These are phyloP conservation scores for Pseudognaphalium luteoalbum DNA, from an alignment of 129 eudicot genomes.

Conservation along the genomic window DNA sequence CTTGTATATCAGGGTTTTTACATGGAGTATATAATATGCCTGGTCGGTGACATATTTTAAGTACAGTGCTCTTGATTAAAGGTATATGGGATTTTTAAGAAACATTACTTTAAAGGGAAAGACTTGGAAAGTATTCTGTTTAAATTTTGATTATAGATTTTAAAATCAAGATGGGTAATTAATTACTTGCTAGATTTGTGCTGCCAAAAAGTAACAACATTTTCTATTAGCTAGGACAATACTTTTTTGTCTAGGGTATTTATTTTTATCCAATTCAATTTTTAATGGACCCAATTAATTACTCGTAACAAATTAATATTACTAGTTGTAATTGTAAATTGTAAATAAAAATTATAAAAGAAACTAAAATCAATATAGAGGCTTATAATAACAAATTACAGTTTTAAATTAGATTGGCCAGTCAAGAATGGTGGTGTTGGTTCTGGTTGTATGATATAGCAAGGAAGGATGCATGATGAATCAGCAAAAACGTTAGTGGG, in stretches of 20 bases:
- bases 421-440: constrained; percentile 4
- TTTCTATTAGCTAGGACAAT: too few relatives aligned
- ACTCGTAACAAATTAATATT: not conserved
- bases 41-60: constrained; percentile 32
- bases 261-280: not conserved
- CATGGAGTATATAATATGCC: not conserved
- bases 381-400: not conserved
- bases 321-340: too few relatives aligned
- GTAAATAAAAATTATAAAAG: too few relatives aligned
- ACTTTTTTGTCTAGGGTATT: not conserved
- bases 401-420: not conserved
- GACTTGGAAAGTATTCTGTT: constrained; percentile 13
- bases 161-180: constrained; percentile 4
- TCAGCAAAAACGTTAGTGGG: constrained; percentile 33
- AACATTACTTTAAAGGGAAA: constrained; percentile 5
- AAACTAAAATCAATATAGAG: constrained; percentile 17
- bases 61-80: not conserved
- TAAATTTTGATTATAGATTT: not conserved
- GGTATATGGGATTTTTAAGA: constrained; percentile 22
- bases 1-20: not conserved
- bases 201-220: not conserved
- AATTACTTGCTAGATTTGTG: constrained; percentile 4
- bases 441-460: not conserved
- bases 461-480: constrained; percentile 35
- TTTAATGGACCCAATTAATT: not conserved